Evolutionary conservation across 495 filamentous ascomycete genomes (phyloP), one percentile per base, ranked within the genome.

Genomic region (Halenospora varia): DNA sequence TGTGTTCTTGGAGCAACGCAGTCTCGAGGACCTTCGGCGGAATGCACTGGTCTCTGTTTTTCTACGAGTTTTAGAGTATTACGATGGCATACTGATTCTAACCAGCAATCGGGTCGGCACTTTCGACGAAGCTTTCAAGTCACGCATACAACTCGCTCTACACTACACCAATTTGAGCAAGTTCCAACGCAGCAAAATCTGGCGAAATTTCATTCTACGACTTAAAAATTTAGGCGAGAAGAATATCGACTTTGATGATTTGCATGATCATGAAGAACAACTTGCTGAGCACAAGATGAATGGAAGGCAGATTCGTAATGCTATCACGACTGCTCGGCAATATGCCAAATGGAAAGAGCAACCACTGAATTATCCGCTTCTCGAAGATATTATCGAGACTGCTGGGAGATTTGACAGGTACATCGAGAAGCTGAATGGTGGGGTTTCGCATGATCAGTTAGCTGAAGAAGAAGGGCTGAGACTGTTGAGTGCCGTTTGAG

Each of bases 221-320:
- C 42, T 46, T 8, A n/a, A 20, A 17, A 20, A 20, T n/a, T n/a
- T 46, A 4, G 42, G 42, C 13, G 42, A 46, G n/a, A 17, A n/a
- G n/a, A n/a, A 17, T 17, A 20, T 46, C 19, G 42, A 46, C 42
- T 46, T 46, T 17, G n/a, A n/a, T 8, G 6, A 9, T 17, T n/a
- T 46, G 4, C 8, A 9, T 17, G 8, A 9, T 20, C 42, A 46
- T 17, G 8, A 4, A 8, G 13, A 20, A 4, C 4, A 46, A 4
- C 17, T 46, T 6, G 42, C 42, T 8, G n/a, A 46, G 8, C 17
- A 17, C 42, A 8, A 8, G n/a, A n/a, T 46, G 15, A 46, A 48
- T 50, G 54, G 54, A 26, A 49, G 17, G 46, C 45, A 49, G 54
- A 57, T 57, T 50, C 54, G 18, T 20, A 48, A 41, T 57, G 44